Conservation (phyloP, 495 filamentous ascomycete species). For the Penicillium longicatenatum region DNA sequence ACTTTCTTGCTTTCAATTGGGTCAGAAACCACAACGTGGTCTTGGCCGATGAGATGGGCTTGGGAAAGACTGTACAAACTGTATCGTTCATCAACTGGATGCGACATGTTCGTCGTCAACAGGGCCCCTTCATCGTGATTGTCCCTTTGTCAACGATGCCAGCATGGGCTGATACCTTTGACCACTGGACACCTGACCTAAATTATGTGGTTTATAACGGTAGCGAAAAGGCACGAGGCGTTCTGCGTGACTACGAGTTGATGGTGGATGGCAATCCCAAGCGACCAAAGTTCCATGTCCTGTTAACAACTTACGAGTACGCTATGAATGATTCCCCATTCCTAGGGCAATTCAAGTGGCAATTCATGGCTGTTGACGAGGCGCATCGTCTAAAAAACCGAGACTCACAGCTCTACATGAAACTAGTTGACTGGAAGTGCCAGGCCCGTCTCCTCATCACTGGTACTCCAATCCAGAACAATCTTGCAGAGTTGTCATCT, state of each 20-base stretch:
- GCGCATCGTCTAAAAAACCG: conserved; percentile 96
- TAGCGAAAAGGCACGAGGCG: conserved; percentile 74
- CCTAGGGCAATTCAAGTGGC: conserved; percentile 89
- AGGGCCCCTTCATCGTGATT: conserved; percentile 94
- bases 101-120: conserved; percentile 83
- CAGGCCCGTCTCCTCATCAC: conserved; percentile 91
- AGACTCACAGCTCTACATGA: conserved; percentile 86
- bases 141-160: conserved; percentile 95
- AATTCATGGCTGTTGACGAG: conserved; percentile 94
- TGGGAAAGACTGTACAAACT: conserved; percentile 98
- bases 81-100: conserved; percentile 98
- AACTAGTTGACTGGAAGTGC: conserved; percentile 79
- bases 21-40: conserved; percentile 89
- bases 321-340: conserved; percentile 78
- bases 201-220: conserved; percentile 98
- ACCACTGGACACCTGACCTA: conserved; percentile 91
- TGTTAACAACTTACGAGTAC: conserved; percentile 96
- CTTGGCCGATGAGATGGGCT: conserved; percentile 96
- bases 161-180: conserved; percentile 97
- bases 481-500: conserved; percentile 84
- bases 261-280: conserved; percentile 79
- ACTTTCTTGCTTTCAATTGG: conserved; percentile 96
- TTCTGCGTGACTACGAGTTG: conserved; percentile 85
- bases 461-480: conserved; percentile 97
- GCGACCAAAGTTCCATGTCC: conserved; percentile 89